Evolutionary conservation across 345 rosid species (phyloP), one percentile per base, ranked within the genome.

Genomic region (Moringa oleifera): DNA sequence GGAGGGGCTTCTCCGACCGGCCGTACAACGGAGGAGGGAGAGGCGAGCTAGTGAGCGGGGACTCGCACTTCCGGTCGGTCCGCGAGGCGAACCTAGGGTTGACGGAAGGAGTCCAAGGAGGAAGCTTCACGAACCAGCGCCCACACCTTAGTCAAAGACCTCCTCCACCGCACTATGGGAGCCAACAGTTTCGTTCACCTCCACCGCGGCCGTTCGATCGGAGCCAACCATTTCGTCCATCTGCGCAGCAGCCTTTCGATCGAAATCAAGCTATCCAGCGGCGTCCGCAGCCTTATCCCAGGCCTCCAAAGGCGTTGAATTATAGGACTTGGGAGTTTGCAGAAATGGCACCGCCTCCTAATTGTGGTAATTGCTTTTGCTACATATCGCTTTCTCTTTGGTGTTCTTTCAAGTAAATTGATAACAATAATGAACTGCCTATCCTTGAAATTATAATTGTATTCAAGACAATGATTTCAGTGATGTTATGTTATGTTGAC

Each of bases 311-410:
- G 75, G 85, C 85, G 18, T 79, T 78, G 36, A 91, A 83, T 73
- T 85, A 75, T 59, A 78, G 99, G 63, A 77, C 75, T 59, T 94
- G 97, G 97, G 89, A 88, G 75, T 73, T 72, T 53, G 82, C 95
- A 15, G 75, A 75, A 78, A 73, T 69, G 55, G 61, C 73, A 24
- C 81, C 76, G 55, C 78, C 86, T 81, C 74, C 81, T 62, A 52
- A 80, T 51, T 76, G 83, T 46, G 93, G 98, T 89, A 28, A 20
- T 51, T 23, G 21, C 21, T n/a, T 22, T 33, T 5, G 15, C n/a
- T n/a, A n/a, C n/a, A n/a, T n/a, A n/a, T n/a, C n/a, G n/a, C n/a
- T n/a, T n/a, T n/a, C n/a, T n/a, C n/a, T n/a, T n/a, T n/a, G n/a
- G n/a, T n/a, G n/a, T n/a, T n/a, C n/a, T n/a, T n/a, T n/a, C n/a